These are phyloP conservation scores for Cicer pinnatifidum DNA, from an alignment of 306 rosid genomes.

Conservation along the genomic window DNA sequence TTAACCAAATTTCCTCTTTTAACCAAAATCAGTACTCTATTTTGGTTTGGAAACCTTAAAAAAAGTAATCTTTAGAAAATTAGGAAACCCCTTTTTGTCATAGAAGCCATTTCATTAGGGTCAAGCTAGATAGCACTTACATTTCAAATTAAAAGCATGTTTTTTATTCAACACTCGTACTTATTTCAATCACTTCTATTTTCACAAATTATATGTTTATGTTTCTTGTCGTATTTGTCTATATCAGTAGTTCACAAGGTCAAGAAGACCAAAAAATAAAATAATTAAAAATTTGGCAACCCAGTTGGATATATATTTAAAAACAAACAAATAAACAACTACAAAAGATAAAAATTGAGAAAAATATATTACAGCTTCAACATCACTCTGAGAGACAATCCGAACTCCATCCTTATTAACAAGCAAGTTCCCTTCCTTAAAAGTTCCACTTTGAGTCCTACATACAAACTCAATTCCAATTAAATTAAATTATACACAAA, in stretches of 20 bases:
- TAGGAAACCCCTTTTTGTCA: conserved; percentile 1
- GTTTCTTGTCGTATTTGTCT: too few relatives aligned
- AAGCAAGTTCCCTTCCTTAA: conserved; percentile 81
- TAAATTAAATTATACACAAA: conserved; percentile 31
- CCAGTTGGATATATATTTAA: neutral
- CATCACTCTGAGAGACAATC: conserved; percentile 69
- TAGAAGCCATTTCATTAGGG: conserved; percentile 26
- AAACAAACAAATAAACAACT: conserved; percentile 13
- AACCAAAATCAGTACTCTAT: conserved; percentile 23
- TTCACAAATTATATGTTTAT: too few relatives aligned
- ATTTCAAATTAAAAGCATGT: too few relatives aligned
- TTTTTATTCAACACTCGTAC: too few relatives aligned
- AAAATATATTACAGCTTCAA: conserved; percentile 65
- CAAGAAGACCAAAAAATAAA: conserved; percentile 12
- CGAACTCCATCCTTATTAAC: conserved; percentile 89
- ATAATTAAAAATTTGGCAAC: neutral
- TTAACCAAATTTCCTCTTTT: neutral
- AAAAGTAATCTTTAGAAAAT: neutral
- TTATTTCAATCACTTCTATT: too few relatives aligned
- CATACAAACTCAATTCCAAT: conserved; percentile 47
- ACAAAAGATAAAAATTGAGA: conserved; percentile 15
- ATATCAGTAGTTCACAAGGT: too few relatives aligned
- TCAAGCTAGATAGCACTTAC: too few relatives aligned
- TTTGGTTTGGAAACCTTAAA: conserved; percentile 30
- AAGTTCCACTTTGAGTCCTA: conserved; percentile 86